Base-by-base conservation (phyloP, 2,329 filamentous ascomycete genomes). In the Aquanectria penicillioides region DNA sequence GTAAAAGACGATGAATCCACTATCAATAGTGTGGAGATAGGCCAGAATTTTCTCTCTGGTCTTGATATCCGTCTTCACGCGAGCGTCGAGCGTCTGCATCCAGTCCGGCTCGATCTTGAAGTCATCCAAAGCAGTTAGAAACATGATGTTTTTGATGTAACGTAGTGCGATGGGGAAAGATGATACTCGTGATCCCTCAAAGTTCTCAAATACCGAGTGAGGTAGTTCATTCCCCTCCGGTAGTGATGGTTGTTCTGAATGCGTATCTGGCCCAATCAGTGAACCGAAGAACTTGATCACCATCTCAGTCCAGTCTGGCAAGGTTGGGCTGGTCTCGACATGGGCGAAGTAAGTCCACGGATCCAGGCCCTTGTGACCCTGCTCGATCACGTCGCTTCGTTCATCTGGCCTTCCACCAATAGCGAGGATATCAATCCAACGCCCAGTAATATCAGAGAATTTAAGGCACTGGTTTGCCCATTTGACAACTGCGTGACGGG, bases 381-480 rank as follows among this genome's bases (percentile, higher is more conserved):
- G 94, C 72, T 99, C 95, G 1, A 92, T 77, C 3, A 98, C 88
- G 71, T 98, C 94, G 59, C 89, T 90, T 40, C 91, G 86, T 71
- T 94, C 90, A 47, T 87, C 84, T 3, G 79, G 75, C 3, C 83
- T 83, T 11, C 88, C 88, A 13, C 86, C 87, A 8, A 95, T 80
- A 7, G 94, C 94, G 46, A 97, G 82, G 13, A 98, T 85, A 73
- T 97, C 88, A 41, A 97, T 91, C 92, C 93, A 97, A 44, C 95
- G 86, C 22, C 88, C 95, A 31, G 89, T 81, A 9, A 92, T 83
- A 69, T 97, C 93, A 17, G 83, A 83, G 67, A 93, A 97, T 1
- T 90, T 86, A 5, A 99, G 80, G 69, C 93, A 97, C 47, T 92
- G 86, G 71, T 98, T 98, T 10, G 93, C 92, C 82, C 94, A 97